These are phyloP conservation scores for Phytophthora citrophthora DNA, from an alignment of 352 stramenopile species.

Conservation along the genomic window DNA sequence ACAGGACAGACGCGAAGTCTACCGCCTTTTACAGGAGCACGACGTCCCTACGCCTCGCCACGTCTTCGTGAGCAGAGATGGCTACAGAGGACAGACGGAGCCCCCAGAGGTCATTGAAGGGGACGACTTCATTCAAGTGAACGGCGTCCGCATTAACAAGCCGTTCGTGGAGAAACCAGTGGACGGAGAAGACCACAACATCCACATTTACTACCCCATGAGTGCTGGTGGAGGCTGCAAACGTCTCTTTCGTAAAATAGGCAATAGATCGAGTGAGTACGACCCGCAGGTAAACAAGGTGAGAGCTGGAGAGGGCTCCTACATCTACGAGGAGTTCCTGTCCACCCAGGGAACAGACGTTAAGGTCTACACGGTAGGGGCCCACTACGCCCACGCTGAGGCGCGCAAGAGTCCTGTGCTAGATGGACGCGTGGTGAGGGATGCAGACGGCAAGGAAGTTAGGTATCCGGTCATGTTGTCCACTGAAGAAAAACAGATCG, in stretches of 20 bases:
- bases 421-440: slow-evolving; percentile 97
- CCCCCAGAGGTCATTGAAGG: slow-evolving; percentile 62
- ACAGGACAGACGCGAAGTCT: slow-evolving; percentile 96
- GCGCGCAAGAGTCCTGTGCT: slow-evolving; percentile 99
- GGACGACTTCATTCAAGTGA: slow-evolving; percentile 85
- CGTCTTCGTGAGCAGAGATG: slow-evolving; percentile 95
- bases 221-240: slow-evolving; percentile 99
- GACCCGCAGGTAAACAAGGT: slow-evolving; percentile 97
- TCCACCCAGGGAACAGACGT: slow-evolving; percentile 99
- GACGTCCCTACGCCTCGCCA: slow-evolving; percentile 95
- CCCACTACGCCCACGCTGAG: slow-evolving; percentile 99
- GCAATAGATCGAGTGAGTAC: slow-evolving; percentile 93
- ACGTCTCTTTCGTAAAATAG: slow-evolving; percentile 98
- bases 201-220: slow-evolving; percentile 99
- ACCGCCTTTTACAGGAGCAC: slow-evolving; percentile 91
- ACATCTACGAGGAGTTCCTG: slow-evolving; percentile 99
- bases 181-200: slow-evolving; percentile 99
- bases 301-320: slow-evolving; percentile 87
- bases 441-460: slow-evolving; percentile 98
- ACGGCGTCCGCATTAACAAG: slow-evolving; percentile 97
- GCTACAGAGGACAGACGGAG: slow-evolving; percentile 65
- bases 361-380: slow-evolving; percentile 99
- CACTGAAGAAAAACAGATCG: slow-evolving; percentile 98
- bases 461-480: slow-evolving; percentile 99
- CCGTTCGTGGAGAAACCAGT: slow-evolving; percentile 99